Evolutionary conservation across 1,139 yeast species (phyloP), one percentile per base, ranked within the genome.

Genomic region (Maudiozyma humilis): DNA sequence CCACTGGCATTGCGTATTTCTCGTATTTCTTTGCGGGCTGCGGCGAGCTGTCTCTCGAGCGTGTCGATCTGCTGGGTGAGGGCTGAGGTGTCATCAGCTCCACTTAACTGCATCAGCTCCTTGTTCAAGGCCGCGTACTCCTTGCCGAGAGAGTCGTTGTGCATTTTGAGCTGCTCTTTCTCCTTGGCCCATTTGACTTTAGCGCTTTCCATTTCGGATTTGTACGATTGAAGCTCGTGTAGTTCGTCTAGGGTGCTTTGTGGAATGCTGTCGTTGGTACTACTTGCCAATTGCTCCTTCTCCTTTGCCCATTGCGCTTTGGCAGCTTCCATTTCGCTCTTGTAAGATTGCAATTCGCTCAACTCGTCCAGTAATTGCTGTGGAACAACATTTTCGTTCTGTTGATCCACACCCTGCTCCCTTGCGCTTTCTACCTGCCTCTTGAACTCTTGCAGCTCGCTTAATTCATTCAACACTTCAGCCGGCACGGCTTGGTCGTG

Each of bases 141-240:
- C 31, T 53, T 51, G 37, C 54, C 53, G 16, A 60, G 43, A 3
- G 59, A 55, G n/a, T 55, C 54, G 41, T 55, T 59, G 38, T 60
- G 64, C 51, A 56, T 50, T 33, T 50, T 51, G 31, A 59, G 43
- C 44, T 57, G 57, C 13, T 51, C 56, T 23, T 46, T 51, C 43
- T 59, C 63, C 40, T 53, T 53, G n/a, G 52, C 51, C 61, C 63
- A 55, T 42, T 58, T 54, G 2, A 23, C n/a, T 30, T 44, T 47
- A 6, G 52, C 46, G 10, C 19, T 27, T 36, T 53, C 56, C 32
- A 44, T 42, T 4, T 50, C 50, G 13, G 47, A 40, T 27, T 47
- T 46, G 20, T 49, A 48, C 10, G 44, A 38, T 17, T 38, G 43
- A 25, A 57, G 37, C 12, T 40, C 47, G 27, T 49, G 44, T 8